Conservation (phyloP, 2,329 filamentous ascomycete species). For the Geoglossum cookeanum region DNA sequence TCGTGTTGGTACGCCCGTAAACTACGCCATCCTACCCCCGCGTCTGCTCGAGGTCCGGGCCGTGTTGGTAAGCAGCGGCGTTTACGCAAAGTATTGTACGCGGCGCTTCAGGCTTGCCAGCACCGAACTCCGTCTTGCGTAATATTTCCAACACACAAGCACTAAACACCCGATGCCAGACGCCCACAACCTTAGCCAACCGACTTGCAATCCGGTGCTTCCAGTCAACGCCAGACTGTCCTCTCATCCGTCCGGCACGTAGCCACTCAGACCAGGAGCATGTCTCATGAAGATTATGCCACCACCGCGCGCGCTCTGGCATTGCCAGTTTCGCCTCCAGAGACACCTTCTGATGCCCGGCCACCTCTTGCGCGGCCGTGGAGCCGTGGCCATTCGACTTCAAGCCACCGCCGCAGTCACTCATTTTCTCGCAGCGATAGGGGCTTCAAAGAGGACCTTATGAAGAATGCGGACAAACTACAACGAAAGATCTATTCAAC, state of each 20-base stretch:
- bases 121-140: no score
- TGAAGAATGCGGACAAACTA: slow-evolving; percentile 25
- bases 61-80: no score
- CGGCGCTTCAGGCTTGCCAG: no score
- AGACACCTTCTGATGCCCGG: neutral
- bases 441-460: slow-evolving; percentile 21
- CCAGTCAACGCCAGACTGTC: neutral
- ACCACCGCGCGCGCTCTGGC: slow-evolving; percentile 32
- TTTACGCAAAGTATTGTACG: no score
- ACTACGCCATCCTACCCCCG: no score
- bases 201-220: neutral
- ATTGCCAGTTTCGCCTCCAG: slow-evolving; percentile 16
- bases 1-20: no score
- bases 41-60: no score
- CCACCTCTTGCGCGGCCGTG: neutral
- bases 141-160: neutral
- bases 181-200: neutral
- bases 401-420: slow-evolving; percentile 1
- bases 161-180: neutral
- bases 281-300: slow-evolving; percentile 33
- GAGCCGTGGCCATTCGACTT: neutral
- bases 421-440: neutral
- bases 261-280: slow-evolving; percentile 5
- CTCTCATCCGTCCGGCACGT: slow-evolving; percentile 6
- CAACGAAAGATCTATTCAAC: slow-evolving; percentile 27